Evolutionary conservation across 805 yeast species (phyloP).

Genomic region (Zygosaccharomyces siamensis): DNA sequence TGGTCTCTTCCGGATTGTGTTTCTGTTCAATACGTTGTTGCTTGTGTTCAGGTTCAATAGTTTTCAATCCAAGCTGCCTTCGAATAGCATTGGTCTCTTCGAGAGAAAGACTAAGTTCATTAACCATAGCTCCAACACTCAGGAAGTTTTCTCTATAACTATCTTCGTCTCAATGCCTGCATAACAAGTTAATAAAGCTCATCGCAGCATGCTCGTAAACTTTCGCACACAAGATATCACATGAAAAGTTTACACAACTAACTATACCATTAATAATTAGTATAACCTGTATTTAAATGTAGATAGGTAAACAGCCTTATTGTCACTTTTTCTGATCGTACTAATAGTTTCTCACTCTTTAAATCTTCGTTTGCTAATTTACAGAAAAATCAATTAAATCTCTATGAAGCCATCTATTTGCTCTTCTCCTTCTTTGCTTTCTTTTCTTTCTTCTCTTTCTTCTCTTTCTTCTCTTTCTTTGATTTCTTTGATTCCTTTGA

Average conservation of each 20-base stretch:
- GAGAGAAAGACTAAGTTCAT: conserved; percentile 30
- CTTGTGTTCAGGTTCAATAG: conserved; percentile 27
- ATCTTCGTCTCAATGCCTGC: neutral
- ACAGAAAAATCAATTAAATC: neutral
- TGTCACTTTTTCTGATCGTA: neutral
- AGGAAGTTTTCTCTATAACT: neutral
- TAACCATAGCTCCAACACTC: conserved; percentile 14
- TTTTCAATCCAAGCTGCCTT: conserved; percentile 38
- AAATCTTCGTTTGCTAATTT: neutral
- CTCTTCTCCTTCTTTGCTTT: conserved; percentile 12
- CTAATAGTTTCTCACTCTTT: neutral
- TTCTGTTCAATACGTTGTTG: neutral
- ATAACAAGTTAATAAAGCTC: neutral
- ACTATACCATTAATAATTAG: conserved; percentile 5
- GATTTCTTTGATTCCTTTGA: conserved; percentile 37
- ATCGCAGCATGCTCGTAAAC: neutral
- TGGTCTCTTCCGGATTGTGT: neutral
- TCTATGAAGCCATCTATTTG: conserved; percentile 5
- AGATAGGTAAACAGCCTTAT: neutral
- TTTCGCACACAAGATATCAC: neutral
- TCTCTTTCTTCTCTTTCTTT: conserved; percentile 34
- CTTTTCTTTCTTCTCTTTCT: conserved; percentile 35
- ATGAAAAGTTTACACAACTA: conserved; percentile 3
- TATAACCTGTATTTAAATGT: conserved; percentile 2
- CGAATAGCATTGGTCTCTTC: conserved; percentile 44